Evolutionary conservation across 495 filamentous ascomycete genomes (phyloP), one percentile per base, ranked within the genome.

Genomic region (Aspergillus steynii): DNA sequence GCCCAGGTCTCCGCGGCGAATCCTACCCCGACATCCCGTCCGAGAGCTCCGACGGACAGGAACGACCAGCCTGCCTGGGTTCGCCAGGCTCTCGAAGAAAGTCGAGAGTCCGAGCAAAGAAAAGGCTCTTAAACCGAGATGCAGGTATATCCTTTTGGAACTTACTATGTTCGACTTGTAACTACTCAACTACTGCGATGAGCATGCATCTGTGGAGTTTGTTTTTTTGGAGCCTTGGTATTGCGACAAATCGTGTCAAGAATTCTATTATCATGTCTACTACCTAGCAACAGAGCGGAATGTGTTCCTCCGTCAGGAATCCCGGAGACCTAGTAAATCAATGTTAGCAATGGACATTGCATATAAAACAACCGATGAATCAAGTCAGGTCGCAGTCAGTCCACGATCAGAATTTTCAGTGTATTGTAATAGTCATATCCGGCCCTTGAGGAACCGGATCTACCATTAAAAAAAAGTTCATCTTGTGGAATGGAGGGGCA

Each of bases 321-420:
- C 20, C 20, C 20, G 0, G 20, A 42, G 6, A 34, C 37, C 37
- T 42, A 42, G 37, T 15, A 3, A 42, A 15, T 15, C 12, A 14
- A 42, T 10, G 12, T 42, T 42, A 42, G 37, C 37, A 42, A 42
- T 42, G 31, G 31, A 42, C 31, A 37, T 42, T 15, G 37, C 12
- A 37, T 5, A 42, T 8, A 15, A 42, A 10, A 42, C 37, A 42
- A 10, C 9, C 5, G 34, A 42, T 10, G 0, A 12, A 42, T 42
- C 37, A 42, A 42, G 14, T 14, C 9, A 42, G 12, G 37, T 37
- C 37, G 37, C 37, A 3, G 57, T 64, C 57, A 60, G 66, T 71
- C 65, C 27, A 66, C 28, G 50, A 70, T 78, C 75, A 78, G 75
- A 78, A 78, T 78, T 78, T 78, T 78, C 75, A 78, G 75, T 78